Evolutionary conservation across 179 eudicot genomes (phyloP), one percentile per base, ranked within the genome.

Genomic region (Corrigiola litoralis): DNA sequence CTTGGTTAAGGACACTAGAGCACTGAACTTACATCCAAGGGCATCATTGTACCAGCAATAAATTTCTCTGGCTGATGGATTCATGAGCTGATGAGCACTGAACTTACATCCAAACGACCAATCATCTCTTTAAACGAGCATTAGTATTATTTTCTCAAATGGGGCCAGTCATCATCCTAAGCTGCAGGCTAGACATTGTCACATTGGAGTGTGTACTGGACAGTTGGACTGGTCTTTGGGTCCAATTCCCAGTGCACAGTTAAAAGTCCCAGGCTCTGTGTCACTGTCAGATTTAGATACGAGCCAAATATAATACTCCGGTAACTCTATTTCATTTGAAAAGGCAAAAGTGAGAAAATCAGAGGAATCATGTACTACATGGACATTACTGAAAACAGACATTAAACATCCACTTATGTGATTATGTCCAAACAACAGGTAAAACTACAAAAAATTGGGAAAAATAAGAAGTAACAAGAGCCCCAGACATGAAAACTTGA

Each of bases 191-290:
- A 38, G 27, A 59, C 12, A 59, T 38, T 38, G 63, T 58, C 32
- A 27, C 64, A 59, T 61, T 61, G 65, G 44, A 61, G 36, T 61
- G 51, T 61, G n/a, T n/a, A n/a, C n/a, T n/a, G 65, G 52, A 61
- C 65, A 42, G 36, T 61, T 61, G 38, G 51, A 61, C 65, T 61
- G 52, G 65, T 61, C 65, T 61, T 61, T 44, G 65, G 65, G 65
- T 44, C 65, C 65, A 61, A 61, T 61, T 61, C 65, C 65, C 65
- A 61, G 8, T 11, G 42, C 25, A 16, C 51, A 27, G 21, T 36
- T 57, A 33, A 59, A 41, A 24, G n/a, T 28, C 25, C 13, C 29
- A 61, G 52, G 44, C 65, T 42, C 34, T 61, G 65, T 61, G 65
- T 61, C 51, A 27, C 6, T 61, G 52, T 42, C 51, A 42, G 65